phyloP scores from a whole-genome alignment of 202 grass and related monocot genomes.

The Carex arenaria region DNA sequence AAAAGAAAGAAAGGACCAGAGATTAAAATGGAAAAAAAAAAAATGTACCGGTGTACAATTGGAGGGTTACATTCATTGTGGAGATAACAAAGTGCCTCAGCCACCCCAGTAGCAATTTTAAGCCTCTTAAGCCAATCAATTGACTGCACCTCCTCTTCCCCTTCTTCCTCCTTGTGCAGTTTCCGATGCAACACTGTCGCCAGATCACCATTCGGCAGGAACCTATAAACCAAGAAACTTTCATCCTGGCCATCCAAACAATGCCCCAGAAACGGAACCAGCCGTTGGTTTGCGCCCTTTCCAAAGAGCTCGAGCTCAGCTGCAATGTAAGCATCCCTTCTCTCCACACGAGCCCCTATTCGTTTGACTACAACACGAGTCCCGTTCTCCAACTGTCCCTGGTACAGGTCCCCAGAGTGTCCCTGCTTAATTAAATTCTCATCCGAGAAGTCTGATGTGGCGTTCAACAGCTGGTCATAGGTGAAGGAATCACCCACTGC shows the following conservation, averaged over 20 bases:
- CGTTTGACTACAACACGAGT: constrained; percentile 67
- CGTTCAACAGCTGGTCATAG: constrained; percentile 49
- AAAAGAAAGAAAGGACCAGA: no score
- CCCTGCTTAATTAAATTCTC: constrained; percentile 76
- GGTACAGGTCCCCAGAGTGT: constrained; percentile 76
- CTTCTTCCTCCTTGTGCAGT: constrained; percentile 30
- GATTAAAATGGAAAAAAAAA: neutral
- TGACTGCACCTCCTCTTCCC: constrained; percentile 80
- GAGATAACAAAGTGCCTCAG: constrained; percentile 89
- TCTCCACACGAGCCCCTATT: constrained; percentile 37
- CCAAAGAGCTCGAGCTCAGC: constrained; percentile 79
- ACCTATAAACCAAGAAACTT: constrained; percentile 90
- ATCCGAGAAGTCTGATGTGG: constrained; percentile 49
- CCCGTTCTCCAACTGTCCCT: constrained; percentile 53
- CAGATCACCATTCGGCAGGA: constrained; percentile 70
- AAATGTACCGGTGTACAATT: constrained; percentile 88
- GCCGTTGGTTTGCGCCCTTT: constrained; percentile 55
- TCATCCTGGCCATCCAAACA: constrained; percentile 67
- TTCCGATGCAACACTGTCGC: constrained; percentile 62
- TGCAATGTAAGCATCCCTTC: constrained; percentile 50
- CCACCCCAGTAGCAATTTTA: constrained; percentile 93
- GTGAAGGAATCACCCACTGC: constrained; percentile 73
- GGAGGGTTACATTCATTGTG: constrained; percentile 86
- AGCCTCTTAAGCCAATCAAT: constrained; percentile 99
- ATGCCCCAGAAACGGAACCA: constrained; percentile 79